phyloP scores from a whole-genome alignment of 305 asterid genomes.

The Fraxinus latifolia region DNA sequence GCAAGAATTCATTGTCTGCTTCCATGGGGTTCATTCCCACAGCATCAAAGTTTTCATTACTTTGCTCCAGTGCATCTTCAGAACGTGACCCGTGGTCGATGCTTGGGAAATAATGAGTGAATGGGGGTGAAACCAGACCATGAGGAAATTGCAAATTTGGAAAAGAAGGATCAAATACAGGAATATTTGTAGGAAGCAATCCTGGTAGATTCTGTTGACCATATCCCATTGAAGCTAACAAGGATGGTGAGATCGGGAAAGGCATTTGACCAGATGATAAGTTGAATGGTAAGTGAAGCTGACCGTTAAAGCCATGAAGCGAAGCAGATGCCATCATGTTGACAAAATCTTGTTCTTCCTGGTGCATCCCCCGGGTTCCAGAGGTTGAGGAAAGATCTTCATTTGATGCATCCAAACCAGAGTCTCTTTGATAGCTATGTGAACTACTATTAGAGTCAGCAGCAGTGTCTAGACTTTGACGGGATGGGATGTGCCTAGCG shows the following conservation, averaged over 20 bases:
- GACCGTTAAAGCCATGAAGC: slow-evolving; percentile 73
- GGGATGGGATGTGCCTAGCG: slow-evolving; percentile 43
- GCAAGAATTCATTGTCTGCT: slow-evolving; percentile 61
- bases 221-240: slow-evolving; percentile 80
- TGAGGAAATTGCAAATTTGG: slow-evolving; percentile 68
- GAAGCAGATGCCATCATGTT: slow-evolving; percentile 91
- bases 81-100: slow-evolving; percentile 49
- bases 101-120: slow-evolving; percentile 61
- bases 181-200: slow-evolving; percentile 64
- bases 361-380: slow-evolving; percentile 57
- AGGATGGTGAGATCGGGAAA: slow-evolving; percentile 74
- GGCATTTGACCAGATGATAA: slow-evolving; percentile 62
- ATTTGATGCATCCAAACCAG: slow-evolving; percentile 43
- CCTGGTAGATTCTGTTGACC: slow-evolving; percentile 66
- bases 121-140: slow-evolving; percentile 62
- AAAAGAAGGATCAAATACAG: slow-evolving; percentile 63
- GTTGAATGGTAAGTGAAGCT: slow-evolving; percentile 62
- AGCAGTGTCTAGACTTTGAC: slow-evolving; percentile 45
- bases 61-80: slow-evolving; percentile 56
- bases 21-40: slow-evolving; percentile 53
- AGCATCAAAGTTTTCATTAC: slow-evolving; percentile 54
- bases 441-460: slow-evolving; percentile 48
- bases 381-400: slow-evolving; percentile 60
- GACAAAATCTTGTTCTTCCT: slow-evolving; percentile 84
- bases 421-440: slow-evolving; percentile 47